Base-by-base conservation (phyloP, 2,329 filamentous ascomycete genomes). In the Coniochaeta sp. region DNA sequence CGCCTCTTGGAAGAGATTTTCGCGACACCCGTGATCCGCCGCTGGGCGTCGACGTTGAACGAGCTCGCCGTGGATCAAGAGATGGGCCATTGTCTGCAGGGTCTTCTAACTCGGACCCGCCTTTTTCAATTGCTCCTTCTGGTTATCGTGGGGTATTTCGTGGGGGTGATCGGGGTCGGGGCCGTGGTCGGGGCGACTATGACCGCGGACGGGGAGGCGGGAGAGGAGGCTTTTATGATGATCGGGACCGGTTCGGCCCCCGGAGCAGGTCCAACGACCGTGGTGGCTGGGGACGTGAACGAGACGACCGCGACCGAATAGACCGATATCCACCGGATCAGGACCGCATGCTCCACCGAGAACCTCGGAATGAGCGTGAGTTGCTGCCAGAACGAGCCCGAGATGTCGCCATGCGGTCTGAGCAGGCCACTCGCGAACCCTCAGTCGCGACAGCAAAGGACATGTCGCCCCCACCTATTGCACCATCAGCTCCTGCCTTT, bases 31-130 rank as follows among this genome's bases (percentile, higher is more conserved):
- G 63, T 57, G 79, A 83, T 59, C 66, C 71, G 1, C 83, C 82
- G 0, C 72, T 83, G 28, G 83, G 82, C 46, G 71, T 86, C 6
- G 87, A 91, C 57, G 75, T 82, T 7, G 82, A 85, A 53, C 78
- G 87, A 53, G 81, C 83, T 16, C 76, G 86, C 51, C 76, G 86
- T 46, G 83, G 79, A 14, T 89, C 86, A 8, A 77, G 87, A 60
- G 87, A 91, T 60, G 87, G 86, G 0, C 86, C 87, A 10, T 78
- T 83, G 20, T 87, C 86, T 1, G 85, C 84, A 16, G 84, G 84
- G 4, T 89, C 87, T 3, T 82, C 82, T 9, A 83, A 82, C 20
- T 87, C 86, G 0, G 87, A 91, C 55, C 77, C 81, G 12, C 75
- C 79, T 1, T 84, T 85, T n/a, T n/a, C n/a, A n/a, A n/a, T n/a